Evolutionary conservation across 2,329 filamentous ascomycete species (phyloP).

Genomic region (Metarhizium guizhouense): DNA sequence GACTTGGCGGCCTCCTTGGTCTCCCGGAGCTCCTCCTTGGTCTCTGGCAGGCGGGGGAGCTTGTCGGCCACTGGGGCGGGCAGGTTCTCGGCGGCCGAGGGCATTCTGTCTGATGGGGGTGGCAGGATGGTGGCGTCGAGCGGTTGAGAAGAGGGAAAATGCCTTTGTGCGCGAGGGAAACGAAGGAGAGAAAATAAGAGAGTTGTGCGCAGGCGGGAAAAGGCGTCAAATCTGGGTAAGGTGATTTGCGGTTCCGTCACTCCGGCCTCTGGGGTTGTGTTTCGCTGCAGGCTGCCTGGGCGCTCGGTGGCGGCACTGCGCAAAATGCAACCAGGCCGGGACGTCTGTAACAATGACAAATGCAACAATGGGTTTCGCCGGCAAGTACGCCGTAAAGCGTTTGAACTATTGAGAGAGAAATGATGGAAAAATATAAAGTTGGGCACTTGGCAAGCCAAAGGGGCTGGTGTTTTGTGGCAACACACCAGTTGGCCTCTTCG

Average conservation of each 20-base stretch:
- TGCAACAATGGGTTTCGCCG: no score
- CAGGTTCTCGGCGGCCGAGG: constrained; percentile 12
- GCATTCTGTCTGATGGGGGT: constrained; percentile 11
- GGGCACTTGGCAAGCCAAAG: no score
- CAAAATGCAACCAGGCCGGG: no score
- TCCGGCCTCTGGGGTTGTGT: background rate
- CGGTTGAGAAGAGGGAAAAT: background rate
- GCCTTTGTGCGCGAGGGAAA: background rate
- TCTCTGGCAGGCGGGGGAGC: constrained; percentile 35
- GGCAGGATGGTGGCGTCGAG: constrained; percentile 1
- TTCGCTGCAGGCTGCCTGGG: background rate
- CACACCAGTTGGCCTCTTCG: background rate
- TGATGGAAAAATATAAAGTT: background rate
- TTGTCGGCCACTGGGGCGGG: constrained; percentile 29
- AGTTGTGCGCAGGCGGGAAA: background rate
- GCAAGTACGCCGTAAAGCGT: no score
- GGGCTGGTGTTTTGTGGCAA: no score
- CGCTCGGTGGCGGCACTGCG: no score
- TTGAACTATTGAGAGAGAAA: background rate
- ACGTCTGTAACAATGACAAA: no score
- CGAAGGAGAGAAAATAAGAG: background rate
- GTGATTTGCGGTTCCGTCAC: background rate
- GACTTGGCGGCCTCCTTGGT: constrained; percentile 27
- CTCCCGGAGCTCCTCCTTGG: constrained; percentile 28
- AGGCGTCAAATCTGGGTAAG: background rate